Conservation (phyloP, 768 basidiomycete species). For the Tricholoma terreum region DNA sequence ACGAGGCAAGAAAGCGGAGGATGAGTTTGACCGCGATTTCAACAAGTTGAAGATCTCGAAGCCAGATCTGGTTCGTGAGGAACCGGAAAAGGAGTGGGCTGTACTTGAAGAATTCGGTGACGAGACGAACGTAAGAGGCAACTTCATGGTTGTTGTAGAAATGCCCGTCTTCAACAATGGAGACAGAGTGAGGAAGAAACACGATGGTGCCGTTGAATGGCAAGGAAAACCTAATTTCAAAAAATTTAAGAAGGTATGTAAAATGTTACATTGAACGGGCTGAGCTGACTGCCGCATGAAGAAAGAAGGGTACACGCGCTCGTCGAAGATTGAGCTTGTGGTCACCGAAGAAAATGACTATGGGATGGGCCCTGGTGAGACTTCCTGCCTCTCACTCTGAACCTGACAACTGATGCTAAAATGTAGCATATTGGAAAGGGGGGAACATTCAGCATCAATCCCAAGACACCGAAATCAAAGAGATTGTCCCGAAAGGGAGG, state of each 20-base stretch:
- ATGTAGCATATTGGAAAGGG: conserved; percentile 57
- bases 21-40: conserved; percentile 76
- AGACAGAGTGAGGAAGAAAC: conserved; percentile 16
- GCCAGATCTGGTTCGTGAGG: conserved; percentile 49
- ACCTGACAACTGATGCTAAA: conserved; percentile 1
- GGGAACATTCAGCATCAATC: conserved; percentile 20
- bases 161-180: conserved; percentile 50
- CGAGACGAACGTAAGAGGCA: conserved; percentile 58
- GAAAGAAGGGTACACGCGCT: conserved; percentile 26
- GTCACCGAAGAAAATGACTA: conserved; percentile 50
- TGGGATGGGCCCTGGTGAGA: conserved; percentile 51
- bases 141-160: conserved; percentile 78
- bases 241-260: conserved; percentile 69
- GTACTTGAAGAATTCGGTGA: conserved; percentile 66
- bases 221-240: conserved; percentile 66
- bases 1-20: conserved; percentile 62
- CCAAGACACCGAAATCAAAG: not conserved
- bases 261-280: not conserved
- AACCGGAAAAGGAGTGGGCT: conserved; percentile 53
- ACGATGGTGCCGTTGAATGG: conserved; percentile 34
- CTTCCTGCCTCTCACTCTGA: conserved; percentile 3
- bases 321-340: conserved; percentile 48
- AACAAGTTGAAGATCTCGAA: conserved; percentile 72
- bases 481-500: conserved; percentile 16
- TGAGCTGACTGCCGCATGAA: conserved; percentile 6